phyloP scores from a whole-genome alignment of 345 rosid species.

The Sisymbrium altissimum region DNA sequence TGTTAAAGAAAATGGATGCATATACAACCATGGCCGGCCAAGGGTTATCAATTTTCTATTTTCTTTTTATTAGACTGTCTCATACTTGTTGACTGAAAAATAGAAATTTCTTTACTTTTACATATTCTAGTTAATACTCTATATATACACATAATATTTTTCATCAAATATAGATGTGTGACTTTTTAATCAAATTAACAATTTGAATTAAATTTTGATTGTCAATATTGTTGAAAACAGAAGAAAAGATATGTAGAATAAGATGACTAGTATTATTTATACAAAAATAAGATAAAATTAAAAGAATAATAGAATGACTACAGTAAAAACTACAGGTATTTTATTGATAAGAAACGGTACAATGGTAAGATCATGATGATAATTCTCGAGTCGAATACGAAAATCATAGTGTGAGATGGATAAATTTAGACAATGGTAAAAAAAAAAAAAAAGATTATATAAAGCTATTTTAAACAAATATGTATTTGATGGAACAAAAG shows the following conservation, averaged over 20 bases:
- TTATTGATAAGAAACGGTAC: neutral
- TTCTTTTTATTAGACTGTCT: neutral
- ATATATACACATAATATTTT: neutral
- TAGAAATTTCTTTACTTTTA: neutral
- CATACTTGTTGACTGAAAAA: neutral
- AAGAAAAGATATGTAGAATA: neutral
- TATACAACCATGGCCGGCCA: neutral
- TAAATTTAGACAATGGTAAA: no score
- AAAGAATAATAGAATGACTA: neutral
- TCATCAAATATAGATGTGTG: neutral
- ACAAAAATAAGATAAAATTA: neutral
- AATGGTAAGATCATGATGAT: neutral
- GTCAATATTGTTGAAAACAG: neutral
- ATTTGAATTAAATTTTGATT: neutral
- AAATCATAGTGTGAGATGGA: neutral
- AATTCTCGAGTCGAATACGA: neutral
- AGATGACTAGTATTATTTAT: neutral
- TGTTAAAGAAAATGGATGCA: conserved; percentile 5
- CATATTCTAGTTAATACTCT: neutral
- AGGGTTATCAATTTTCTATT: neutral
- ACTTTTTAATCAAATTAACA: neutral
- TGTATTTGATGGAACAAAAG: no score
- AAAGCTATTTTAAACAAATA: no score
- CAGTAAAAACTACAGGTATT: neutral
- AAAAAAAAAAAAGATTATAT: no score